Evolutionary conservation across 495 filamentous ascomycete genomes (phyloP).

Genomic region (Neurospora sp.): DNA sequence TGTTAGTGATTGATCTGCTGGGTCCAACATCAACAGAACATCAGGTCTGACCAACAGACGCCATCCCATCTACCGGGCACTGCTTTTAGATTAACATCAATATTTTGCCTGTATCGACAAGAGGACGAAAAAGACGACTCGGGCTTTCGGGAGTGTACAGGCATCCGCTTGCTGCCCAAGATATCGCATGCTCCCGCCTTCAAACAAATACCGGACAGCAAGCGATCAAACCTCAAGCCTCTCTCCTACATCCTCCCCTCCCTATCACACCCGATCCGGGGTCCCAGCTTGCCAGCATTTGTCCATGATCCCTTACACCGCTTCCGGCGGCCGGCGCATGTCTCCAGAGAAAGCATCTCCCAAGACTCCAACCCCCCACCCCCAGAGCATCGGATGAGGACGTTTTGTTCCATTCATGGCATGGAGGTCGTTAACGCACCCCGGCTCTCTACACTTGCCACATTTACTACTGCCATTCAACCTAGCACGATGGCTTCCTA

Average conservation of each 20-base stretch:
- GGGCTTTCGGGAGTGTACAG: neutral
- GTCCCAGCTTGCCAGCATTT: neutral
- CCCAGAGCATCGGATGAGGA: neutral
- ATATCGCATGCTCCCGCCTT: neutral
- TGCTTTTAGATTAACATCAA: neutral
- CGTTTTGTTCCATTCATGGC: neutral
- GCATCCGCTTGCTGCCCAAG: neutral
- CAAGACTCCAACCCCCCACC: neutral
- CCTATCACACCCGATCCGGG: neutral
- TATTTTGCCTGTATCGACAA: neutral
- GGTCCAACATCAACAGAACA: neutral
- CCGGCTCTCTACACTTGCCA: neutral
- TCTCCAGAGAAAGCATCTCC: neutral
- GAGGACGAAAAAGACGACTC: neutral
- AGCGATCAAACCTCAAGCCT: neutral
- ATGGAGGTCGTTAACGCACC: neutral
- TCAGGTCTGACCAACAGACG: neutral
- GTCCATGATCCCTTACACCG: neutral
- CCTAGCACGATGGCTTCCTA: conserved; percentile 1
- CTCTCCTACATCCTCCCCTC: neutral
- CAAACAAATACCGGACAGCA: neutral
- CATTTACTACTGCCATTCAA: neutral
- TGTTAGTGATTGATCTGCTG: neutral
- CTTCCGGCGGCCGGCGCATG: neutral
- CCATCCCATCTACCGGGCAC: neutral